phyloP scores from a whole-genome alignment of 805 yeast genomes.

The Myxozyma geophila region DNA sequence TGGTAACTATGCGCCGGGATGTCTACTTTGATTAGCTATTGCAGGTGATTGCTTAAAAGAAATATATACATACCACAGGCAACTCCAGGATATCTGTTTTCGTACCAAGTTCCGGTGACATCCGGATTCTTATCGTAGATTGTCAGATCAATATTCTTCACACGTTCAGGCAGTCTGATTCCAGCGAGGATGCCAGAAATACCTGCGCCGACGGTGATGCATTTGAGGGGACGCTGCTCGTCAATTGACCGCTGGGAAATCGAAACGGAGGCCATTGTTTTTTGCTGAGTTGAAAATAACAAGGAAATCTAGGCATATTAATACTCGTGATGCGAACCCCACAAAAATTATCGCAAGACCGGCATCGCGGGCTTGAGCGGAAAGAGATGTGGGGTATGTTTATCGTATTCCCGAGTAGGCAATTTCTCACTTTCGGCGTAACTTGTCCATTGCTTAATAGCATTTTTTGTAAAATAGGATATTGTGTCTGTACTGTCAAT shows the following conservation, averaged over 20 bases:
- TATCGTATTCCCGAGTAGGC: not conserved
- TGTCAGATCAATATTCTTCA: constrained; percentile 38
- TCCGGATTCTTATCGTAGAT: constrained; percentile 43
- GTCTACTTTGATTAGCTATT: not conserved
- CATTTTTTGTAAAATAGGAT: too few relatives aligned
- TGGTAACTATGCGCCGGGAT: constrained; percentile 43
- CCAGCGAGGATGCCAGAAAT: constrained; percentile 41
- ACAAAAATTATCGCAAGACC: not conserved
- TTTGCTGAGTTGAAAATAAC: too few relatives aligned
- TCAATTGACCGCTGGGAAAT: constrained; percentile 9
- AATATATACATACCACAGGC: constrained; percentile 38
- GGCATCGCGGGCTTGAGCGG: not conserved
- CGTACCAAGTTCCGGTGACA: constrained; percentile 43
- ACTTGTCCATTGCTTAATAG: too few relatives aligned
- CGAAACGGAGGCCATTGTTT: constrained; percentile 7
- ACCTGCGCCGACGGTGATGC: constrained; percentile 43
- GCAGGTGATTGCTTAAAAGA: not conserved
- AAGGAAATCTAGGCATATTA: not conserved
- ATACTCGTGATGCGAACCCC: not conserved
- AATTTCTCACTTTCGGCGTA: too few relatives aligned
- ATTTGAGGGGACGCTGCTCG: constrained; percentile 34
- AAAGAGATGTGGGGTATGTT: constrained; percentile 6
- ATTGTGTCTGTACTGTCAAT: too few relatives aligned
- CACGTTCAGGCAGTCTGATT: constrained; percentile 36
- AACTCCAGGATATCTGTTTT: constrained; percentile 41